Evolutionary conservation across 306 rosid genomes (phyloP).

Genomic region (Lagenaria siceraria): DNA sequence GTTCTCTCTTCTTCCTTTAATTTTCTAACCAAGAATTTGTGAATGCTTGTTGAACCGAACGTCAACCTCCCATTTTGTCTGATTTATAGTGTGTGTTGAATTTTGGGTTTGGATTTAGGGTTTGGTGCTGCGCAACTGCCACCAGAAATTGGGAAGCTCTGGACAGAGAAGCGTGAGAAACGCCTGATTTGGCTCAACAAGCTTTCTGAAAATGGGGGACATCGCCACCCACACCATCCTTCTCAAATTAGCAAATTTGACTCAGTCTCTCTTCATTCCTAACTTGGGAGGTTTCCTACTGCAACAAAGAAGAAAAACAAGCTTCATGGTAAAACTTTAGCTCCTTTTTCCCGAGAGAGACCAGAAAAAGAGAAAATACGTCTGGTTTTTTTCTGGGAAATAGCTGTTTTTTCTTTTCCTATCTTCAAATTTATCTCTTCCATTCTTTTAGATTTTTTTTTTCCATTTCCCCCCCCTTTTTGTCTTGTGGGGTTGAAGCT

Average conservation of each 20-base stretch:
- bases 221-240: not conserved
- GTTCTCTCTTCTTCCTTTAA: not conserved
- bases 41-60: not conserved
- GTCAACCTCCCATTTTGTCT: not conserved
- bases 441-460: no score
- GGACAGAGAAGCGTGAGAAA: no score
- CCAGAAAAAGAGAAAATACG: slow-evolving; percentile 11
- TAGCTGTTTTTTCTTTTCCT: not conserved
- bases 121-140: not conserved
- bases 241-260: slow-evolving; percentile 34
- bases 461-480: not conserved
- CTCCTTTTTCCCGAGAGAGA: slow-evolving; percentile 18
- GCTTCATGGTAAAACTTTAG: slow-evolving; percentile 6
- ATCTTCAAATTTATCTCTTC: not conserved
- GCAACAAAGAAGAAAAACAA: slow-evolving; percentile 15
- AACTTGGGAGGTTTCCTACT: slow-evolving; percentile 21
- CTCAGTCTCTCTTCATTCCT: slow-evolving; percentile 29
- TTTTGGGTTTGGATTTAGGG: no score
- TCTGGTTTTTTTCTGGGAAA: slow-evolving; percentile 34
- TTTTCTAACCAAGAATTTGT: not conserved
- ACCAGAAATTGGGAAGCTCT: not conserved
- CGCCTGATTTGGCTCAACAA: not conserved
- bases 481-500: not conserved
- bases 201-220: not conserved
- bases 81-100: not conserved